A percentile compares a stretch with the other conserved stretches of the same genome.
Conservation (phyloP, 2,329 filamentous ascomycete species). For the Akanthomyces muscarius region DNA sequence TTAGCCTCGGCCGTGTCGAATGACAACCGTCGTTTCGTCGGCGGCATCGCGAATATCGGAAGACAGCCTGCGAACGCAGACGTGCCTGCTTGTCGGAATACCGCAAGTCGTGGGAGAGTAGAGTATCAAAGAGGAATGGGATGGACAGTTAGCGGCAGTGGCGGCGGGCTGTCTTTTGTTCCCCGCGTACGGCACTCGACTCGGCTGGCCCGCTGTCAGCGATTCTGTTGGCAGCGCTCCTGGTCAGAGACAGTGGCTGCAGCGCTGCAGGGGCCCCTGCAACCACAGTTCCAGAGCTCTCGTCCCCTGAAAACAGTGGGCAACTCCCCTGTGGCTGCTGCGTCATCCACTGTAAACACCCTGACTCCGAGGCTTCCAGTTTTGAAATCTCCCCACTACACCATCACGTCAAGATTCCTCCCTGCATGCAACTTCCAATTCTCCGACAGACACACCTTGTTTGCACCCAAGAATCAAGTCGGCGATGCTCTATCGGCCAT, state of each 20-base stretch:
- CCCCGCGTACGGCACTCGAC: background rate
- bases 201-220: background rate
- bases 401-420: background rate
- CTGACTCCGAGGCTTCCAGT: background rate
- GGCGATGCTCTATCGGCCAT: background rate
- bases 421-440: background rate
- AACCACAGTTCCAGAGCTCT: too few relatives aligned
- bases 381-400: background rate
- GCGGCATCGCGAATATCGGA: background rate
- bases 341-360: background rate
- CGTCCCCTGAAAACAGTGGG: background rate
- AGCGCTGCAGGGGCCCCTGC: background rate
- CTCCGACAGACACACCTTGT: background rate
- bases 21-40: slow-evolving; percentile 2
- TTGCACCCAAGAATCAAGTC: background rate
- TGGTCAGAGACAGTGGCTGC: background rate
- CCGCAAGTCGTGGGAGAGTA: too few relatives aligned
- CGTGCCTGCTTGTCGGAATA: background rate
- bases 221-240: background rate
- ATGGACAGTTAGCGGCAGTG: background rate
- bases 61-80: background rate
- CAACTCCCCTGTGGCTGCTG: background rate
- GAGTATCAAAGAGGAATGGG: background rate
- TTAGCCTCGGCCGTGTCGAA: background rate
- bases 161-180: background rate